Evolutionary conservation across 164 flowering plant genomes (phyloP), one percentile per base, ranked within the genome.

Genomic region (Stephania cephalantha): DNA sequence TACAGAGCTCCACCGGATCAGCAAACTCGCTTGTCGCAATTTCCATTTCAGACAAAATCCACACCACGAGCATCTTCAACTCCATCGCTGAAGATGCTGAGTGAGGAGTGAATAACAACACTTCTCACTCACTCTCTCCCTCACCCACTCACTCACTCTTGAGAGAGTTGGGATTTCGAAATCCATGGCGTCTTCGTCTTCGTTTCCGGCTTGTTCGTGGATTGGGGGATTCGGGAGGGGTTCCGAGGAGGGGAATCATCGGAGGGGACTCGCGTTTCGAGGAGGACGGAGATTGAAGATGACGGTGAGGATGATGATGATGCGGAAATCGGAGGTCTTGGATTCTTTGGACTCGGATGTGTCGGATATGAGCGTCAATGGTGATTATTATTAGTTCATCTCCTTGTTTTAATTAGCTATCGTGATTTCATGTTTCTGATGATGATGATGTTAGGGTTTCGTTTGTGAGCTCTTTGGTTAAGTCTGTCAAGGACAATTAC

Each of bases 301-400:
- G 42, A 35, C 42, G 42, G 42, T 35, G 42, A 35, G 3, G 42
- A 35, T 35, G 42, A 35, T 81, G 75, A 88, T 66, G 83, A 18
- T 31, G 73, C 85, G 70, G 74, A 88, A 78, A 76, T 46, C 61
- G 52, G 77, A 72, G 61, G 81, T 84, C 78, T 83, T 88, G 18
- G 82, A 87, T 8, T 87, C 95, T 69, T 82, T 94, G 86, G 97
- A 91, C 52, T 46, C 85, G 1, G 79, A 89, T 78, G 92, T 92
- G 61, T 91, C 98, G 17, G 94, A 94, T 69, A 94, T 94, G 98
- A 81, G 95, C 12, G 80, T 78, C 71, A 92, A 92, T 80, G 98
- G 98, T 92, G 83, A 61, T 17, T 15, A 18, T 15, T 18, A 13
- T 53, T 53, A 9, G 9, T 25, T 70, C 50, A 11, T n/a, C 2